These are phyloP conservation scores for Starmerella etchellsii DNA, from an alignment of 805 yeast genomes.

Conservation along the genomic window DNA sequence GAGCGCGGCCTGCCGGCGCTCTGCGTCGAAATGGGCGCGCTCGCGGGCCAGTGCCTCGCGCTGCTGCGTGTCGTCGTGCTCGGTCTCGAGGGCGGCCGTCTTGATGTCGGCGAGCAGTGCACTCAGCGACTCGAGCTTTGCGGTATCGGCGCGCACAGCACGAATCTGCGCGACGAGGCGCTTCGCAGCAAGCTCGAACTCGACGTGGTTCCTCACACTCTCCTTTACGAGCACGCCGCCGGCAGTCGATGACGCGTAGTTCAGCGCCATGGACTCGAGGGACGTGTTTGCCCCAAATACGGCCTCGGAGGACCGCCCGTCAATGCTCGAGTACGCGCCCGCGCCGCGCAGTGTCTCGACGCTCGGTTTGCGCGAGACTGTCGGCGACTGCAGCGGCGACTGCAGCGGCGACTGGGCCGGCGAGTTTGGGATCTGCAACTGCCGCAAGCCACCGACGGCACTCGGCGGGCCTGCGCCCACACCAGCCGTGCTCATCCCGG, in stretches of 20 bases:
- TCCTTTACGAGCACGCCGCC: slow-evolving; percentile 28
- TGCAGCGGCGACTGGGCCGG: too few relatives aligned
- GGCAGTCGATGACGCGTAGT: slow-evolving; percentile 25
- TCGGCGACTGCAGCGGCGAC: not conserved
- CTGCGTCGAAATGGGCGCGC: slow-evolving; percentile 16
- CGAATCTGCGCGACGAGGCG: slow-evolving; percentile 27
- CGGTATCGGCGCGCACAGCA: slow-evolving; percentile 26
- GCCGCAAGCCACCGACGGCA: not conserved
- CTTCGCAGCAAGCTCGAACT: slow-evolving; percentile 28
- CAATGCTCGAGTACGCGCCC: not conserved
- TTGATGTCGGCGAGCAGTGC: slow-evolving; percentile 24
- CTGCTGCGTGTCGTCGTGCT: slow-evolving; percentile 17
- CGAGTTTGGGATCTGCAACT: not conserved
- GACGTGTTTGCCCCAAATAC: slow-evolving; percentile 26
- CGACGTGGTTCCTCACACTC: slow-evolving; percentile 22
- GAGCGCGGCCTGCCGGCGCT: slow-evolving; percentile 22
- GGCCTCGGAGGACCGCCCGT: slow-evolving; percentile 16
- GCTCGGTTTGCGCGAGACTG: slow-evolving; percentile 12
- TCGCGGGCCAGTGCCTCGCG: slow-evolving; percentile 22
- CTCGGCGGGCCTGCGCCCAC: not conserved
- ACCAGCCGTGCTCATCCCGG: not conserved
- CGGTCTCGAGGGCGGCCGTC: slow-evolving; percentile 14
- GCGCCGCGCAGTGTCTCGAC: slow-evolving; percentile 13
- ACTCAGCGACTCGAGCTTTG: slow-evolving; percentile 24
- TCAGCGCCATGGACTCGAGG: slow-evolving; percentile 27